Percentiles rank a stretch among this genome's conserved stretches.
Evolutionary conservation across 805 yeast species (phyloP).

Genomic region (Lachancea dasiensis): DNA sequence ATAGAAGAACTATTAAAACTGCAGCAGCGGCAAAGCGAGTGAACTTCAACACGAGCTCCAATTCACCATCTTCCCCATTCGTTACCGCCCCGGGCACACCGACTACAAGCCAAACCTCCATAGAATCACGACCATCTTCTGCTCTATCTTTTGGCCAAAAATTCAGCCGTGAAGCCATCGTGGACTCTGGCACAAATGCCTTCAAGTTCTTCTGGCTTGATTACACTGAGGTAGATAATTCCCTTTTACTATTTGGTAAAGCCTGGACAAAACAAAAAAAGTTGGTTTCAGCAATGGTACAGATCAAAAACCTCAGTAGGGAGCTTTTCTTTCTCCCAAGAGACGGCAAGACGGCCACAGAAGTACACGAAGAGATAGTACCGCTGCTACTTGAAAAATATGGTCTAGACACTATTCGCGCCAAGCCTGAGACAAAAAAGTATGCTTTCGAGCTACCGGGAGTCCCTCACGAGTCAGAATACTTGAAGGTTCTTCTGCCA

Average conservation of each 20-base stretch:
- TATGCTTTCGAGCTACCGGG: constrained; percentile 85
- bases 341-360: constrained; percentile 48
- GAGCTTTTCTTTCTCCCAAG: constrained; percentile 78
- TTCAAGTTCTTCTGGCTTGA: constrained; percentile 88
- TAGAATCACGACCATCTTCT: neutral
- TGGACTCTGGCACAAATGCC: constrained; percentile 38
- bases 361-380: constrained; percentile 71
- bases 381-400: constrained; percentile 57
- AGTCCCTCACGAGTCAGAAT: constrained; percentile 70
- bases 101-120: constrained; percentile 1
- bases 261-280: constrained; percentile 52
- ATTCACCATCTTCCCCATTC: constrained; percentile 25
- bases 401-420: constrained; percentile 55
- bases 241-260: constrained; percentile 76
- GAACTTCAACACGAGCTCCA: constrained; percentile 23
- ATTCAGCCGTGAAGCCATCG: constrained; percentile 27
- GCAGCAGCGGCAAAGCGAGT: constrained; percentile 23
- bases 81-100: constrained; percentile 34
- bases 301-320: constrained; percentile 60
- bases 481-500: constrained; percentile 73
- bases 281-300: constrained; percentile 69
- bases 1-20: constrained; percentile 28
- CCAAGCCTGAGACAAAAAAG: constrained; percentile 67
- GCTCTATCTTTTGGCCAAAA: constrained; percentile 13
- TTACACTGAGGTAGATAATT: constrained; percentile 67